A percentile compares a stretch with the other conserved stretches of the same genome.
Evolutionary conservation across 176 grass and related monocot genomes (phyloP).

Genomic region (Musa troglodytarum): DNA sequence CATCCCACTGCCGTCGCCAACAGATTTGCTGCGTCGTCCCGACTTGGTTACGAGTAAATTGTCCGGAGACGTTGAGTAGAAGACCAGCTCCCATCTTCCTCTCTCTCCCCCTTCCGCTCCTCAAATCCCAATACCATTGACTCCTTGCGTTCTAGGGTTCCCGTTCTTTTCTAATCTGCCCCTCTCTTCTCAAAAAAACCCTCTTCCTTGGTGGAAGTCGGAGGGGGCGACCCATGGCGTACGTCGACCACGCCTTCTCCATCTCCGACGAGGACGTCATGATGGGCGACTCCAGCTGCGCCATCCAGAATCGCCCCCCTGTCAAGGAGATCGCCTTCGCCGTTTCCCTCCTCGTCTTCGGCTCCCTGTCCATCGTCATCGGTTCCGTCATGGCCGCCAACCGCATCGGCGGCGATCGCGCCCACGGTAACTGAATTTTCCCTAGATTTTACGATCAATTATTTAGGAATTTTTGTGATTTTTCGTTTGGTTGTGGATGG

Average conservation of each 20-base stretch:
- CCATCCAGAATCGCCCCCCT: constrained; percentile 44
- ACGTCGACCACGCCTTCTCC: constrained; percentile 85
- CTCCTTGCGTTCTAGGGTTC: no score
- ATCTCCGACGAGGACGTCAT: constrained; percentile 86
- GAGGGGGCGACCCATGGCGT: constrained; percentile 39
- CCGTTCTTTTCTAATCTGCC: neutral
- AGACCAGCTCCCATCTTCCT: no score
- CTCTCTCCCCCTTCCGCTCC: no score
- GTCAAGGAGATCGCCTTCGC: constrained; percentile 95
- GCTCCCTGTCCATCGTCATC: constrained; percentile 40
- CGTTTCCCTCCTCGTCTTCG: constrained; percentile 77
- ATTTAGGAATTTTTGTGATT: constrained; percentile 4
- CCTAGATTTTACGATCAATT: neutral
- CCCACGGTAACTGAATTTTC: constrained; percentile 40
- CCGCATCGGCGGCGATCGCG: constrained; percentile 16
- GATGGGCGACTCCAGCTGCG: constrained; percentile 41
- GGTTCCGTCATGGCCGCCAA: constrained; percentile 68
- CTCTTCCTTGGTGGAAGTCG: no score
- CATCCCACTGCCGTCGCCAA: no score
- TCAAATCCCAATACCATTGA: no score
- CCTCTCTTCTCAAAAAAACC: neutral
- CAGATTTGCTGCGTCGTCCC: no score
- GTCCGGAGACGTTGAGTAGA: no score
- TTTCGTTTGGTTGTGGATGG: neutral
- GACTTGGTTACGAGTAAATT: no score